Conservation (phyloP, 805 yeast genomes). For the Hanseniaspora singularis region DNA sequence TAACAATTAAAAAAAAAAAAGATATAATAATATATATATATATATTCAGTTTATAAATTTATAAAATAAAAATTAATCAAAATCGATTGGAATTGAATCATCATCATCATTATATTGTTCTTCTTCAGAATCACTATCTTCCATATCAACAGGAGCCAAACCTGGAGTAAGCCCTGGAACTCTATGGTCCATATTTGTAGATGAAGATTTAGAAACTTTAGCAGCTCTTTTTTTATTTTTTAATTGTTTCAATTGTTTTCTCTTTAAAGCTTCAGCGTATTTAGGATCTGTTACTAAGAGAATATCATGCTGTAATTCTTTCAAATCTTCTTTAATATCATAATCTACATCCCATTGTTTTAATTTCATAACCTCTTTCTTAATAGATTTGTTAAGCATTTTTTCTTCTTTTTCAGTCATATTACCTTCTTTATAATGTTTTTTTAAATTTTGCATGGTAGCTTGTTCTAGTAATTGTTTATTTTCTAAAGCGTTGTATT, state of each 20-base stretch:
- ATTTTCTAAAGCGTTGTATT: conserved; percentile 18
- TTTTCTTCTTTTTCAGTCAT: conserved; percentile 29
- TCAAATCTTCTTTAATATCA: conserved; percentile 32
- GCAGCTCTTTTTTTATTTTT: conserved; percentile 19
- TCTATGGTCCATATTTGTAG: conserved; percentile 24
- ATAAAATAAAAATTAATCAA: neutral
- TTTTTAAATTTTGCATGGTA: conserved; percentile 27
- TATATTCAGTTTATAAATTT: neutral
- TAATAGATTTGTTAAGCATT: conserved; percentile 29
- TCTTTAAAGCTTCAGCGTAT: conserved; percentile 28
- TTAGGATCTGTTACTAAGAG: conserved; percentile 32
- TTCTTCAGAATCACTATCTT: conserved; percentile 38
- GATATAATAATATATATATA: conserved; percentile 11
- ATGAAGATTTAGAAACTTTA: conserved; percentile 25
- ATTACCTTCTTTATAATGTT: conserved; percentile 26
- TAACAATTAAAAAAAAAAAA: neutral
- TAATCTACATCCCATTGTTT: conserved; percentile 34
- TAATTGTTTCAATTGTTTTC: conserved; percentile 20
- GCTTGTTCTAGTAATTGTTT: conserved; percentile 27
- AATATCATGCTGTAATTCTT: conserved; percentile 34
- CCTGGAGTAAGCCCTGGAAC: conserved; percentile 71
- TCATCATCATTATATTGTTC: conserved; percentile 18
- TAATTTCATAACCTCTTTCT: conserved; percentile 30
- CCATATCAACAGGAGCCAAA: conserved; percentile 65
- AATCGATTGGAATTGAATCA: neutral